Conservation (phyloP, 345 rosid genomes). For the Diplotaxis tenuifolia region DNA sequence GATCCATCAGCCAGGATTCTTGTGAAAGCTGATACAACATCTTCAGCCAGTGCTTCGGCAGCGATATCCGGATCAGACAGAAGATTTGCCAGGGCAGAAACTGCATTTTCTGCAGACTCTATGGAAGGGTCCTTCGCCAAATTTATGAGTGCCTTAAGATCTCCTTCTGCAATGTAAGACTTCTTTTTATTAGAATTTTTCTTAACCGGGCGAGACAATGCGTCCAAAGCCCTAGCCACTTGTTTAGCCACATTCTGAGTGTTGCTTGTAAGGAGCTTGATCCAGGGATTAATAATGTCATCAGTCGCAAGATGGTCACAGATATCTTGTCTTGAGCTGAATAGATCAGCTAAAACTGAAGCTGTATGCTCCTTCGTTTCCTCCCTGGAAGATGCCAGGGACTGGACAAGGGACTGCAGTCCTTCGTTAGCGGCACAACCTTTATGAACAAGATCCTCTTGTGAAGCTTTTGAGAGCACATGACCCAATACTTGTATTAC, state of each 20-base stretch:
- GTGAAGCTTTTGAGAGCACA: slow-evolving; percentile 67
- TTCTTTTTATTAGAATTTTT: slow-evolving; percentile 37
- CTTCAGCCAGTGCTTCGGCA: slow-evolving; percentile 74
- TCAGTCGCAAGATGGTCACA: slow-evolving; percentile 48
- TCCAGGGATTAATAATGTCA: slow-evolving; percentile 66
- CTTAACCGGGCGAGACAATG: slow-evolving; percentile 67
- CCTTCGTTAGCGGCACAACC: slow-evolving; percentile 86
- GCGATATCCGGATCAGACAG: slow-evolving; percentile 71
- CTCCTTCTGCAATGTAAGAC: slow-evolving; percentile 51
- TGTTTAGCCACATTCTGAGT: slow-evolving; percentile 62
- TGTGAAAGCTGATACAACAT: slow-evolving; percentile 71
- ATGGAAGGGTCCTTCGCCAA: slow-evolving; percentile 70
- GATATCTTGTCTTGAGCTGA: slow-evolving; percentile 68
- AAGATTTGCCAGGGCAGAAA: slow-evolving; percentile 83
- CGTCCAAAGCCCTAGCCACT: slow-evolving; percentile 77
- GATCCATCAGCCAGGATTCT: slow-evolving; percentile 86
- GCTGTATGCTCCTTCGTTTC: slow-evolving; percentile 80
- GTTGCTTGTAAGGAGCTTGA: slow-evolving; percentile 64
- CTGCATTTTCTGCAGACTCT: slow-evolving; percentile 76
- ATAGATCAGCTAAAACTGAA: slow-evolving; percentile 82
- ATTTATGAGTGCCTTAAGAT: slow-evolving; percentile 57
- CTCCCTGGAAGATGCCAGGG: slow-evolving; percentile 64
- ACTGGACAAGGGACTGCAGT: slow-evolving; percentile 63
- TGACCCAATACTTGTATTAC: slow-evolving; percentile 73
- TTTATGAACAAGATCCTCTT: slow-evolving; percentile 52